Base-by-base conservation (phyloP, 1,284 basidiomycete species). In the Sporisorium sorghi region DNA sequence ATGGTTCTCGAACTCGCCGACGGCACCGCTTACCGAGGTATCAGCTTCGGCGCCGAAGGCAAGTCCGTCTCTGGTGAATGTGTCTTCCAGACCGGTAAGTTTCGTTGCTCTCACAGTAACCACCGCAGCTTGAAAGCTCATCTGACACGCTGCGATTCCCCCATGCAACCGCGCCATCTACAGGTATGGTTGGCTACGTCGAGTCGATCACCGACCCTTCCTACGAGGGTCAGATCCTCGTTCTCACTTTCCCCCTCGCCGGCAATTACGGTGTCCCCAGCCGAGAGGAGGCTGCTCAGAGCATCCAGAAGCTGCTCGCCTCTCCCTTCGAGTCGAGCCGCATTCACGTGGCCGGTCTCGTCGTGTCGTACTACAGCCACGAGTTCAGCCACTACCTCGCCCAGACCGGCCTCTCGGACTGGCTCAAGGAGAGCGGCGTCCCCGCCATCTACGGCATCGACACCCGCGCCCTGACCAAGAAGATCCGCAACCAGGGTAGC, bases 241-340 rank as follows among this genome's bases (percentile, higher is more conserved):
- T 99, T 68, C 89, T 99, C 77, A 99, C 97, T 6, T 99, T 97
- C 87, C 97, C 97, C 5, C 88, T 99, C 78, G 88, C 98, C 77
- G 97, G 97, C 59, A 98, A 98, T 86, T 99, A 99, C 84, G 97
- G 97, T 85, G 95, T 99, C n/a, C 97, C 97, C 58, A 88, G 88
- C 72, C 90, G 94, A 43, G 85, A 86, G 46, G 75, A 80, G 51
- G 75, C 78, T 26, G 72, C 80, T 52, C 86, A 87, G 42, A 75
- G 81, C 54, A 79, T 86, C 69, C 83, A 86, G 51, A 85, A 87
- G 47, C 85, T 88, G 12, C 79, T 85, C 37, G 77, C 83, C 32
- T 83, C 82, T 52, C 81, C 80, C 77, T 99, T 98, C 86, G 97
- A 99, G 87, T 97, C 94, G 5, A 92, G 91, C 55, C 90, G 92